Evolutionary conservation across 306 rosid species (phyloP), one percentile per base, ranked within the genome.

Genomic region (Cotoneaster glaucophyllus): DNA sequence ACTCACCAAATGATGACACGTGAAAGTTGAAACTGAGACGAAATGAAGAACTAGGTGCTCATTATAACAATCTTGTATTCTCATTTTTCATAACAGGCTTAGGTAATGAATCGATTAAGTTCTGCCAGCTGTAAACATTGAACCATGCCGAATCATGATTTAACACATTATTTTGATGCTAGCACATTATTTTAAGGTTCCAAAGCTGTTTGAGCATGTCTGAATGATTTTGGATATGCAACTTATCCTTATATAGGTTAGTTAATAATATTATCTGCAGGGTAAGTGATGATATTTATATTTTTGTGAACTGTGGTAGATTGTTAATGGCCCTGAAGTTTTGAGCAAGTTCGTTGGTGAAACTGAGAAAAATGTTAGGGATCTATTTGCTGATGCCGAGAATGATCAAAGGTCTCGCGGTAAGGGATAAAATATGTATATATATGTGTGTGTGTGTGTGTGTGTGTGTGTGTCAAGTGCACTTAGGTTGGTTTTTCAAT

Each of bases 321-420:
- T 96, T 81, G 96, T 96, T 77, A 96, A 96, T 77, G 99, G 99
- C 75, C 99, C 99, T 69, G 99, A 96, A 88, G 96, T 96, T 61
- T 81, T 96, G 88, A 96, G 93, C 88, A 96, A 96, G 79, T 96
- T 83, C 73, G 96, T 96, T 83, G 99, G 99, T 76, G 99, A 96
- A 88, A 92, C 98, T 68, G 99, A 96, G 80, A 96, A 96, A 85
- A 96, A 96, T 75, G 98, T 96, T 34, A 87, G 99, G 81, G 99
- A 96, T 84, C 93, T 96, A 77, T 96, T 96, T 89, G 97, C 98
- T 54, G 99, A 96, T 90, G 99, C 99, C 69, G 99, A 96, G 84
- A 91, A 86, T 71, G 99, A 96, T 75, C 98, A 96, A 80, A 92
- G 89, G 84, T 57, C 87, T 80, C 88, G 32, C 58, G 99, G 99